Conservation (phyloP, 805 yeast genomes). For the Lachancea fermentati region DNA sequence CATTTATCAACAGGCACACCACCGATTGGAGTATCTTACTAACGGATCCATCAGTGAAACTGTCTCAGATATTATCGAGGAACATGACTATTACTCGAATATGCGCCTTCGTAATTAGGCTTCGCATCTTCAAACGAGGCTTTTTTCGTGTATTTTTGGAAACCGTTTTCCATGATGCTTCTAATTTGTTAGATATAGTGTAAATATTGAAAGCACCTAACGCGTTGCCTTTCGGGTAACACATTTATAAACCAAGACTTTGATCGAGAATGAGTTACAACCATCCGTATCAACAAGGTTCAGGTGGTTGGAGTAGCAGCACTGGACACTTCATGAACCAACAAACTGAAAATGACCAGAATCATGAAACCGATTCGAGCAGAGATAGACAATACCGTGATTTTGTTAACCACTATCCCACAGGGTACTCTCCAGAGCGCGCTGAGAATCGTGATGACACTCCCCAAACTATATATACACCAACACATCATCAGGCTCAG, state of each 20-base stretch:
- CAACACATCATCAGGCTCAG: background rate
- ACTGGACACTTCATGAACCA: constrained; percentile 1
- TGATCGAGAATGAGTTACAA: background rate
- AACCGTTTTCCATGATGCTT: background rate
- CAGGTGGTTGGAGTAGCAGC: constrained; percentile 1
- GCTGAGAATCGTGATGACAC: background rate
- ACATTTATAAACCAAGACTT: background rate
- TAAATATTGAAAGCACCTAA: too few relatives aligned
- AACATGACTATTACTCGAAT: constrained; percentile 19
- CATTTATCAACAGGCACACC: constrained; percentile 21
- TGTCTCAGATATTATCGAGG: constrained; percentile 15
- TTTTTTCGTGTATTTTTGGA: background rate
- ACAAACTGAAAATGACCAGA: background rate
- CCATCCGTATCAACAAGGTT: background rate
- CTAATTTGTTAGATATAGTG: background rate
- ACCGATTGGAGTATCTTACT: constrained; percentile 15
- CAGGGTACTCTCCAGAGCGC: background rate
- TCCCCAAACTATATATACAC: background rate
- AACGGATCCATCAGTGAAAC: background rate
- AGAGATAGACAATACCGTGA: constrained; percentile 13
- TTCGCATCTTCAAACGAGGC: background rate
- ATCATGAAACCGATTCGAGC: background rate
- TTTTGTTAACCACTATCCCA: constrained; percentile 18
- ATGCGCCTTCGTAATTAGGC: background rate
- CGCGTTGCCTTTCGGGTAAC: background rate